phyloP scores from a whole-genome alignment of 352 stramenopile species.

The Hyaloperonospora arabidopsidis region DNA sequence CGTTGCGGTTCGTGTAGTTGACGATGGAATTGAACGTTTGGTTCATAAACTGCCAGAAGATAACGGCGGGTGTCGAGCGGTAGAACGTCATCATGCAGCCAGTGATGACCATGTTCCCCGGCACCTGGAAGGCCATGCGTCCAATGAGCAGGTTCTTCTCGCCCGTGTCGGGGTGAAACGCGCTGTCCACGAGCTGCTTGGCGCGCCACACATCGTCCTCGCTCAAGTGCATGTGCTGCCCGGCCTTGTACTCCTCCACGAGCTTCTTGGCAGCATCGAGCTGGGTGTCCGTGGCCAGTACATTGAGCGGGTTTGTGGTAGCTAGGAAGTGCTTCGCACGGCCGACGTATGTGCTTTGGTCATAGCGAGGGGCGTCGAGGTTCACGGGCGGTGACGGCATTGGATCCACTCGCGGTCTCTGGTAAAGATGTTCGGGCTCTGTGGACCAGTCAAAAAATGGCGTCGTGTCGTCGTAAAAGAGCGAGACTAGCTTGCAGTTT shows the following conservation, averaged over 20 bases:
- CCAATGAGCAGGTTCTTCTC: conserved; percentile 84
- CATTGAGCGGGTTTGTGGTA: conserved; percentile 83
- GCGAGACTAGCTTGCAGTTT: no score
- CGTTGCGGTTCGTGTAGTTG: conserved; percentile 91
- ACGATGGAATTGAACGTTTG: conserved; percentile 90
- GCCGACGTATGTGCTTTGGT: conserved; percentile 75
- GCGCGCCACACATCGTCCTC: conserved; percentile 79
- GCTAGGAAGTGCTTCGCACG: conserved; percentile 80
- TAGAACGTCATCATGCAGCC: conserved; percentile 86
- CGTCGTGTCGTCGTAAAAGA: no score
- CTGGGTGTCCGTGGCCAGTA: conserved; percentile 63
- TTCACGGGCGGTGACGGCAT: conserved; percentile 29
- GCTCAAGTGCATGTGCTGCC: conserved; percentile 26
- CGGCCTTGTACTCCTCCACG: conserved; percentile 60
- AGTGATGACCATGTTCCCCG: conserved; percentile 86
- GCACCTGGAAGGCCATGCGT: conserved; percentile 84
- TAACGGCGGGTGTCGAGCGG: conserved; percentile 62
- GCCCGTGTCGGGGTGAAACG: conserved; percentile 85
- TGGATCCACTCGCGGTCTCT: background rate
- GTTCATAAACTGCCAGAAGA: conserved; percentile 89
- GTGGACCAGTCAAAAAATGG: no score
- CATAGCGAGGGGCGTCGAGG: conserved; percentile 68
- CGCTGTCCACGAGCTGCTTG: conserved; percentile 82
- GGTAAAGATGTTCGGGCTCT: no score
- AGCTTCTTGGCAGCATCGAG: conserved; percentile 65